Percentiles rank a stretch among this genome's conserved stretches.
Evolutionary conservation across 441 rosid species (phyloP).

Genomic region (Populus hybrid): DNA sequence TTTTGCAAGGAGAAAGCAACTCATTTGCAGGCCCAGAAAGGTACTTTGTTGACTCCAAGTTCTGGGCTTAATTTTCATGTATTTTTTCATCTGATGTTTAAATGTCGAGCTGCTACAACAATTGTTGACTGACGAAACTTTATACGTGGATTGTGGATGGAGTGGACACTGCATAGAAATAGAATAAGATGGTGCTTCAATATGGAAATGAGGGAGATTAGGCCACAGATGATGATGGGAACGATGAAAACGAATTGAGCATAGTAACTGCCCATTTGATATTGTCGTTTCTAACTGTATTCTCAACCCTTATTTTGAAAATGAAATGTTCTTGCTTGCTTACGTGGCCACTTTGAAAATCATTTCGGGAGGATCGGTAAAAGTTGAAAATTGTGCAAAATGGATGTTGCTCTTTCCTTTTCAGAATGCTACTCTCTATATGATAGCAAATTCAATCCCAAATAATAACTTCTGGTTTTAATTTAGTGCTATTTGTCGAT

Average conservation of each 20-base stretch:
- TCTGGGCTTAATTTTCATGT: neutral
- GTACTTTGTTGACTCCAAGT: conserved; percentile 22
- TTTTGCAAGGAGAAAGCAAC: conserved; percentile 63
- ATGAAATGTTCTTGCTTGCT: neutral
- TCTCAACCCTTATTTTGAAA: neutral
- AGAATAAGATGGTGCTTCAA: too few species aligned
- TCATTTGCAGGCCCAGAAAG: conserved; percentile 60
- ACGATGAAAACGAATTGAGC: too few species aligned
- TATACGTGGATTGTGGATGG: neutral
- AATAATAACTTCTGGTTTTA: conserved; percentile 1
- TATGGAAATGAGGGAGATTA: too few species aligned
- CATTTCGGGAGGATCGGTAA: neutral
- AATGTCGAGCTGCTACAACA: neutral
- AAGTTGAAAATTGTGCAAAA: neutral
- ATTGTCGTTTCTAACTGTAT: too few species aligned
- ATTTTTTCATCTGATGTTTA: neutral
- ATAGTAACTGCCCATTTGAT: too few species aligned
- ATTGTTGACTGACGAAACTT: neutral
- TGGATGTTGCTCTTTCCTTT: neutral
- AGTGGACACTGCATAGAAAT: too few species aligned
- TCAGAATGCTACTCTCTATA: neutral
- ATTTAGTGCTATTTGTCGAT: neutral
- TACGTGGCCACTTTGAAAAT: neutral
- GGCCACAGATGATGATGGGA: too few species aligned
- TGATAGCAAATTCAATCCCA: neutral